Evolutionary conservation across 2,329 filamentous ascomycete species (phyloP).

Genomic region (Sarocladium oryzae): DNA sequence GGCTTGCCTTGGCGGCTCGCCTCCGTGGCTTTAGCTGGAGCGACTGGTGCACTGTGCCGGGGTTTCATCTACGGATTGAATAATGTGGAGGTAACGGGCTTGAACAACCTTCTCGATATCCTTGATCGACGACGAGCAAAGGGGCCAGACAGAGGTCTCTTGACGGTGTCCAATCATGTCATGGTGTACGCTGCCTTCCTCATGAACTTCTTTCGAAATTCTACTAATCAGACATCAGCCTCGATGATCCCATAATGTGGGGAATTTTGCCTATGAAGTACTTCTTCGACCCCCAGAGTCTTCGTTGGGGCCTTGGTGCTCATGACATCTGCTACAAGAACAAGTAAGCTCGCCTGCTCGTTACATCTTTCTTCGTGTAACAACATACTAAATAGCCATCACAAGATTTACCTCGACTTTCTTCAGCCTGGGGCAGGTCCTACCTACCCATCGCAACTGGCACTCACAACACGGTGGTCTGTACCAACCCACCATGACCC

Average conservation of each 20-base stretch:
- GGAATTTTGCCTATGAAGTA: constrained; percentile 75
- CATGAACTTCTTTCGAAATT: constrained; percentile 10
- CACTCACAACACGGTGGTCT: constrained; percentile 78
- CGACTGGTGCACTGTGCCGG: constrained; percentile 64
- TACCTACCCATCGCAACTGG: constrained; percentile 77
- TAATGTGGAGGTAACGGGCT: constrained; percentile 67
- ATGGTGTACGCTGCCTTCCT: constrained; percentile 26
- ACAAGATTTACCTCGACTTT: constrained; percentile 63
- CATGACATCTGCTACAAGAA: constrained; percentile 95
- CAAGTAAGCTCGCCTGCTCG: constrained; percentile 46
- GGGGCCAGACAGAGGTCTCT: constrained; percentile 64
- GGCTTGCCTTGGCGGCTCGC: constrained; percentile 63
- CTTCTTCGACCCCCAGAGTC: constrained; percentile 62
- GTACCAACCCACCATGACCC: constrained; percentile 81
- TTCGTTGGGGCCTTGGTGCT: constrained; percentile 84
- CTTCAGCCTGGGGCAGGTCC: constrained; percentile 82
- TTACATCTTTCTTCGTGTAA: not conserved
- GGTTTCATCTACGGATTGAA: constrained; percentile 71
- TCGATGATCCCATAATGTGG: constrained; percentile 95
- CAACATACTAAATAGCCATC: not conserved
- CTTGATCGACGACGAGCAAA: constrained; percentile 62
- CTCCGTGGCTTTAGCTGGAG: constrained; percentile 69
- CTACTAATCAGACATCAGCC: constrained; percentile 40
- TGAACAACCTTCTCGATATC: constrained; percentile 67
- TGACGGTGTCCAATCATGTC: constrained; percentile 57